Evolutionary conservation across 2,329 filamentous ascomycete genomes (phyloP), one percentile per base, ranked within the genome.

Genomic region (Cladosporium sp.): DNA sequence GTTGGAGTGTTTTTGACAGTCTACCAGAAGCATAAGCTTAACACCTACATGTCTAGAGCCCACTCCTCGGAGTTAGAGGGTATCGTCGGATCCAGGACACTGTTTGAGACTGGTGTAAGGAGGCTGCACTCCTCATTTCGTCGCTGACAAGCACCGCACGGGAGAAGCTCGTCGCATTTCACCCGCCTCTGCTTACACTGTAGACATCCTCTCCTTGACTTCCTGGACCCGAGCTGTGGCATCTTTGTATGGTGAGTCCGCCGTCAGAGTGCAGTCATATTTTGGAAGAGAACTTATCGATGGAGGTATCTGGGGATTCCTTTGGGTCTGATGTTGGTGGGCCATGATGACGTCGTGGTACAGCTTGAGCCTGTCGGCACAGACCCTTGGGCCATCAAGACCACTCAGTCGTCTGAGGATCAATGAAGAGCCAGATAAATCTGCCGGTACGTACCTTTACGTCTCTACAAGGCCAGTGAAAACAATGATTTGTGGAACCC

Each of bases 171-270:
- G 34, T 69, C 64, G 40, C 67, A 70, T 38, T 70, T 70, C 15
- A 70, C 68, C 25, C 66, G 60, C 38, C 67, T 62, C 17, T 55
- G 52, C 51, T 70, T 70, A 58, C 68, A 69, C 11, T 63, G 63
- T 9, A 55, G 60, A 56, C 68, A 70, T n/a, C 68, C 68, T 20
- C 59, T 66, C 8, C 65, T 61, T 14, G 61, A 62, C 57, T 69
- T 69, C 54, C 59, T 64, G 11, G 61, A 59, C 20, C 65, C 63
- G 9, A 64, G 61, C 60, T 63, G 64, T 25, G 63, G 59, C 64
- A 65, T 66, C 19, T 49, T 25, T 7, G 20, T 49, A 28, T 30
- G 8, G 3, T 34, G 4, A 9, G 8, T 34, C 8, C 8, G 7
- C 8, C 30, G 5, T 34, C 30, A 34, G 30, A 34, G 30, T 34